phyloP scores from a whole-genome alignment of 768 basidiomycete species.

The Lactarius tabidus region DNA sequence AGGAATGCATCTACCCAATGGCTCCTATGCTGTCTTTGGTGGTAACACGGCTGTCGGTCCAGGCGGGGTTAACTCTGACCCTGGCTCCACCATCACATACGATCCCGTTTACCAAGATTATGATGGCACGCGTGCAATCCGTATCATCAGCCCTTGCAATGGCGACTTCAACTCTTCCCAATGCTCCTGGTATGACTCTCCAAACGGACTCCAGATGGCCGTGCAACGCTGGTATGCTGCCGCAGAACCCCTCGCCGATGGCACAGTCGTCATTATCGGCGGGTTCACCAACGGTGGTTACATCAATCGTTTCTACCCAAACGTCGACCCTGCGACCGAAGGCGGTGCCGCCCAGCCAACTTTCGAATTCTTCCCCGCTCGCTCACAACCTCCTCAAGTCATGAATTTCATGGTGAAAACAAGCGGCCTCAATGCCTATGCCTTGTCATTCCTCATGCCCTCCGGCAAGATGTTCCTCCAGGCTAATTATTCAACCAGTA shows the following conservation, averaged over 20 bases:
- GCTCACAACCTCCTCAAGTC: conserved; percentile 40
- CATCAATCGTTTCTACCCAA: conserved; percentile 71
- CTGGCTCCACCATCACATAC: conserved; percentile 40
- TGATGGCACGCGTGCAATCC: conserved; percentile 75
- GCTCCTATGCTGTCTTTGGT: conserved; percentile 69
- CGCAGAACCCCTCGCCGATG: conserved; percentile 70
- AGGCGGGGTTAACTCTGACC: conserved; percentile 54
- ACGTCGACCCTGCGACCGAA: conserved; percentile 53
- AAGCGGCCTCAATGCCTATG: conserved; percentile 73
- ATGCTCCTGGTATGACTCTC: conserved; percentile 75
- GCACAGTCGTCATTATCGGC: conserved; percentile 74
- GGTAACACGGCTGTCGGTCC: conserved; percentile 74
- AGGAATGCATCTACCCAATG: conserved; percentile 76
- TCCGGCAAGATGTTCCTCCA: conserved; percentile 78
- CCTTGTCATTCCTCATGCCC: conserved; percentile 66
- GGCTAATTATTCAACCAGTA: conserved; percentile 69
- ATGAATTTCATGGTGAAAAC: conserved; percentile 68
- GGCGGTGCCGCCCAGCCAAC: conserved; percentile 77
- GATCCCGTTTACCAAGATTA: conserved; percentile 72
- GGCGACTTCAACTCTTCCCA: conserved; percentile 42
- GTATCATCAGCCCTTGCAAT: conserved; percentile 74
- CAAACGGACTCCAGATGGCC: conserved; percentile 59
- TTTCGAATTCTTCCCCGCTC: conserved; percentile 76
- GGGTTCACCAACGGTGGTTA: conserved; percentile 77
- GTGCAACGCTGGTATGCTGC: conserved; percentile 72